A percentile compares a stretch with the other conserved stretches of the same genome.
phyloP scores from a whole-genome alignment of 2,329 filamentous ascomycete genomes.

The Microascus cirrosus region DNA sequence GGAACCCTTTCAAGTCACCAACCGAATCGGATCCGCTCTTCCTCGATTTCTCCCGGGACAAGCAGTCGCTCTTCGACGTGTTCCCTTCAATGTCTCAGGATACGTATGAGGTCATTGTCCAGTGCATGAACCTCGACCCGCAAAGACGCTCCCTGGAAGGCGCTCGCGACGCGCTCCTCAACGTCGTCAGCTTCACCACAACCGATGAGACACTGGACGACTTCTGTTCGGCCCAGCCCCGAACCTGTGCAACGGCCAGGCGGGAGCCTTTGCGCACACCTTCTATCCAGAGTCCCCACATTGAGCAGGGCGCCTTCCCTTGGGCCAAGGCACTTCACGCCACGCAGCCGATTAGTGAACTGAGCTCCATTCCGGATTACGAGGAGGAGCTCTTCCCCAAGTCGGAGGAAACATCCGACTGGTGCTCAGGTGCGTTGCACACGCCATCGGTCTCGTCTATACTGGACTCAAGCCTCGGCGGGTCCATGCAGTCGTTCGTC shows the following conservation, averaged over 20 bases:
- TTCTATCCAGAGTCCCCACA: slow-evolving; percentile 77
- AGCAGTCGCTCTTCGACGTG: slow-evolving; percentile 92
- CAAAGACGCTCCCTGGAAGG: slow-evolving; percentile 72
- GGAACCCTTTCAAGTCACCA: slow-evolving; percentile 89
- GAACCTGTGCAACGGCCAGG: slow-evolving; percentile 61
- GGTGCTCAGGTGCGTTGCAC: slow-evolving; percentile 67
- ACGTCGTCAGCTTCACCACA: slow-evolving; percentile 83
- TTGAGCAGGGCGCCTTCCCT: slow-evolving; percentile 77
- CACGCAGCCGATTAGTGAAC: slow-evolving; percentile 60
- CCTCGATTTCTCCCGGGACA: slow-evolving; percentile 84
- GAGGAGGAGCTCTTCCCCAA: slow-evolving; percentile 77
- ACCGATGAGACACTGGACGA: slow-evolving; percentile 86
- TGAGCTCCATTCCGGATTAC: slow-evolving; percentile 77
- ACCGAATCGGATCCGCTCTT: slow-evolving; percentile 87
- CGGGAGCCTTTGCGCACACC: slow-evolving; percentile 92
- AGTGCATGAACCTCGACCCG: slow-evolving; percentile 87
- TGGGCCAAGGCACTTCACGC: slow-evolving; percentile 87
- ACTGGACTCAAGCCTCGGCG: slow-evolving; percentile 69
- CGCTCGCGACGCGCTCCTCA: slow-evolving; percentile 66
- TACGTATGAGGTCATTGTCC: slow-evolving; percentile 84
- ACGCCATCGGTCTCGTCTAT: slow-evolving; percentile 78
- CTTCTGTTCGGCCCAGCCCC: slow-evolving; percentile 76
- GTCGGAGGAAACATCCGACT: slow-evolving; percentile 61
- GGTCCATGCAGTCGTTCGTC: slow-evolving; percentile 67
- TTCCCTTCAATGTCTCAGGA: slow-evolving; percentile 98